Evolutionary conservation across 2,329 filamentous ascomycete species (phyloP).

Genomic region (Cordyceps militaris): DNA sequence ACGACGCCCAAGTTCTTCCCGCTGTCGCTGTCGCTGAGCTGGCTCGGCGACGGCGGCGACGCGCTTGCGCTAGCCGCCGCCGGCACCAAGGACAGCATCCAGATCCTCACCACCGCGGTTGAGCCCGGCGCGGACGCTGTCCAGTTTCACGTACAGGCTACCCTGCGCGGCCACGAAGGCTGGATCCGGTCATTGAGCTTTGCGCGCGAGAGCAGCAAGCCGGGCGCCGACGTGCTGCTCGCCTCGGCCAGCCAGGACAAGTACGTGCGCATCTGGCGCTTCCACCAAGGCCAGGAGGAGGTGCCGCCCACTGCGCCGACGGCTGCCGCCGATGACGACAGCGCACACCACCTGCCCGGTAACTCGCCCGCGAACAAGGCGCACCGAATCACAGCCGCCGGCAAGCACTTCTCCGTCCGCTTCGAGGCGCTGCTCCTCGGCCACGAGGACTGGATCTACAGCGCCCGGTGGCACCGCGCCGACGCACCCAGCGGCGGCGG

Average conservation of each 20-base stretch:
- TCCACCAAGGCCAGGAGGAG: conserved; percentile 65
- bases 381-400: conserved; percentile 59
- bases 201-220: conserved; percentile 49
- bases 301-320: conserved; percentile 50
- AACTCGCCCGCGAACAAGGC: conserved; percentile 84
- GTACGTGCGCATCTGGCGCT: conserved; percentile 88
- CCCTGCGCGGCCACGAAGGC: conserved; percentile 81
- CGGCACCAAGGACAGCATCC: conserved; percentile 75
- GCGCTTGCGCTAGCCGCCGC: conserved; percentile 70
- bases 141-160: conserved; percentile 66
- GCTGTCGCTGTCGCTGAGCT: conserved; percentile 62
- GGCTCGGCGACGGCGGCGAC: conserved; percentile 44
- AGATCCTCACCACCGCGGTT: conserved; percentile 69
- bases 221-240: conserved; percentile 64
- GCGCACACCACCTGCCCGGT: conserved; percentile 54
- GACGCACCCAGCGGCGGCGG: conserved; percentile 33
- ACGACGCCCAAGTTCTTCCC: conserved; percentile 78
- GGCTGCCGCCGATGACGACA: conserved; percentile 47
- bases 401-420: conserved; percentile 67
- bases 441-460: conserved; percentile 98
- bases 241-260: conserved; percentile 96
- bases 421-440: conserved; percentile 92
- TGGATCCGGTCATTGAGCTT: conserved; percentile 90
- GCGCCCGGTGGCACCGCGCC: conserved; percentile 68
- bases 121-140: conserved; percentile 30